Percentiles rank a stretch among this genome's conserved stretches.
Evolutionary conservation across 805 yeast genomes (phyloP).

Genomic region (Komagataella kurtzmanii): DNA sequence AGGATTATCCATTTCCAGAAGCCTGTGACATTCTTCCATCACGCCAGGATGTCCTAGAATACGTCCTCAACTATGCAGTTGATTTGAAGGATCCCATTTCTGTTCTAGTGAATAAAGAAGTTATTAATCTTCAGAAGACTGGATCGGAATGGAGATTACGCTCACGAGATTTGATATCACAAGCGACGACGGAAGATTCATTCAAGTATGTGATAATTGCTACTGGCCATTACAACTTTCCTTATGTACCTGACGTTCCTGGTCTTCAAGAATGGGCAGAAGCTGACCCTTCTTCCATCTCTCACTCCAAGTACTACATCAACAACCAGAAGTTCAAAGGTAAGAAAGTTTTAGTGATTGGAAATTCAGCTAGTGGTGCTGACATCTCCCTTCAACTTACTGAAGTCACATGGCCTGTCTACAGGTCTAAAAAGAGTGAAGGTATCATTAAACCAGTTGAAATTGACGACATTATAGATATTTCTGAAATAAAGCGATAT

Average conservation of each 20-base stretch:
- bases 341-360: conserved; percentile 19
- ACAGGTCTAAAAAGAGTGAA: conserved; percentile 11
- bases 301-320: conserved; percentile 32
- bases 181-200: background rate
- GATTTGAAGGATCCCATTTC: conserved; percentile 25
- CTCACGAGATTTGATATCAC: conserved; percentile 2
- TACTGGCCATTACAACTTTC: conserved; percentile 34
- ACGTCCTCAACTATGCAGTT: conserved; percentile 41
- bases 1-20: conserved; percentile 16
- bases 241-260: conserved; percentile 27
- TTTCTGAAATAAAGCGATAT: conserved; percentile 13
- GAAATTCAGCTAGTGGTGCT: conserved; percentile 7
- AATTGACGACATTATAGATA: conserved; percentile 11
- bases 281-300: conserved; percentile 17
- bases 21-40: conserved; percentile 40
- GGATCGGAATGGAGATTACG: conserved; percentile 13
- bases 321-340: conserved; percentile 17
- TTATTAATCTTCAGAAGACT: conserved; percentile 24
- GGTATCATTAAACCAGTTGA: conserved; percentile 13
- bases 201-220: conserved; percentile 27
- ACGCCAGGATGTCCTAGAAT: conserved; percentile 46
- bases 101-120: conserved; percentile 27
- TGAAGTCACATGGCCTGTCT: conserved; percentile 16
- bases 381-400: conserved; percentile 17
- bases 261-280: conserved; percentile 24